Evolutionary conservation across 179 eudicot species (phyloP), one percentile per base, ranked within the genome.

Genomic region (Pouteria campechiana): DNA sequence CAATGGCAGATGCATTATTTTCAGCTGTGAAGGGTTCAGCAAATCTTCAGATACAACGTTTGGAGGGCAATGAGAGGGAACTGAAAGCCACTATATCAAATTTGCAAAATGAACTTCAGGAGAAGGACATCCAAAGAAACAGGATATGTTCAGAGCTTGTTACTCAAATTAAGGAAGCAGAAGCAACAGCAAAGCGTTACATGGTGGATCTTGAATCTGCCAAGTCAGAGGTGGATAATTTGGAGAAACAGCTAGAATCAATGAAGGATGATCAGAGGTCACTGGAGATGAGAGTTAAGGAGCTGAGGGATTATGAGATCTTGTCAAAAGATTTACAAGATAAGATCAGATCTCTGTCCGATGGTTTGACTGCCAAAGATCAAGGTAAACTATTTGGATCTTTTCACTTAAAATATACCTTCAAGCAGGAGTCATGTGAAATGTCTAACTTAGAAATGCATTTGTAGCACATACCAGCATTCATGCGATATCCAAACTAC

Each of bases 61-160:
- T 73, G 41, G 93, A 76, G 60, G 67, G 58, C 28, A 57, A 51
- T 46, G 67, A 51, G 31, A 74, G 62, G 63, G 97, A 89, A 59
- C 44, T 81, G 83, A 81, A 79, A 52, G 37, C 46, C 57, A 51
- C 75, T 25, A 63, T 85, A 33, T 49, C 61, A 11, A 72, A 66
- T 46, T 62, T 89, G 64, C 95, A 85, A 65, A 81, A 68, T 55
- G 93, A 81, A 43, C 83, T 89, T 35, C 93, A 79, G 55, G 90
- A 89, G 68, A 89, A 81, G 65, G 95, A 81, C 53, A 49, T 79
- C 48, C 81, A 89, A 48, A 76, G 73, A 53, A 93, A 89, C 25
- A 78, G 50, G 37, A 74, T 72, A 17, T 78, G 75, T 61, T 53
- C 38, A 64, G 95, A 89, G 68, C 81, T 89, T 63, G 93, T 89